phyloP scores from a whole-genome alignment of 2,329 filamentous ascomycete genomes.

The Hirsutella rhossiliensis region DNA sequence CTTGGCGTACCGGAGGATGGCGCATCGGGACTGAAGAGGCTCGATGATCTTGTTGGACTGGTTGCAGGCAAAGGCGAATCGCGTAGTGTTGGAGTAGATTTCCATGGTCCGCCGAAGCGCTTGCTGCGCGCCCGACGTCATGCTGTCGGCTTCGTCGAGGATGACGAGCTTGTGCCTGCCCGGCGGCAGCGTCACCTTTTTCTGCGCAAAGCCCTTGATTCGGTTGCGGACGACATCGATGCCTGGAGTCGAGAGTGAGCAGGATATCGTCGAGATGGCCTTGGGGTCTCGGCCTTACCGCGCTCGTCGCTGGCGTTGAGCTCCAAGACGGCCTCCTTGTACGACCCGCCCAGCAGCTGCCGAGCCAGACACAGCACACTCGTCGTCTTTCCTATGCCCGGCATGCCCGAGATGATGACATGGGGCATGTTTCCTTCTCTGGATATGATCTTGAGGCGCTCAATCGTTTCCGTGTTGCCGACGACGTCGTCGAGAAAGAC shows the following conservation, averaged over 20 bases:
- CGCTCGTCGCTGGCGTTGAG: constrained; percentile 94
- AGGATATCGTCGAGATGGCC: too few species aligned
- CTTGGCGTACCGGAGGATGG: constrained; percentile 86
- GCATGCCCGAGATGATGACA: constrained; percentile 98
- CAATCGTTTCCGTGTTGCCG: constrained; percentile 94
- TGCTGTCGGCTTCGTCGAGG: constrained; percentile 93
- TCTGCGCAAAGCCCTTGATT: constrained; percentile 97
- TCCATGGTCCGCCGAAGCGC: constrained; percentile 95
- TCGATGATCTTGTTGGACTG: constrained; percentile 99
- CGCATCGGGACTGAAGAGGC: constrained; percentile 92
- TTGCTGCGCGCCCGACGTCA: constrained; percentile 95
- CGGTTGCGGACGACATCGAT: constrained; percentile 96
- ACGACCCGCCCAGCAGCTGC: constrained; percentile 81
- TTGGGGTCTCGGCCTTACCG: constrained; percentile 37
- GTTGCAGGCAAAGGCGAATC: constrained; percentile 97
- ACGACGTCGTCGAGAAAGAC: constrained; percentile 94
- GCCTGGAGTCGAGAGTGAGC: constrained; percentile 30
- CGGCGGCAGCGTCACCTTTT: constrained; percentile 87
- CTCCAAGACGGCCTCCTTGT: constrained; percentile 95
- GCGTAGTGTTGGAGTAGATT: constrained; percentile 91
- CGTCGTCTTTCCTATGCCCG: constrained; percentile 96
- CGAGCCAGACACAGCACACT: constrained; percentile 87
- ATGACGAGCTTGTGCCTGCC: constrained; percentile 95
- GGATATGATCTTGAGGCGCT: constrained; percentile 94
- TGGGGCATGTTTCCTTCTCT: constrained; percentile 99